A percentile compares a stretch with the other conserved stretches of the same genome.
phyloP scores from a whole-genome alignment of 768 basidiomycete species.

The Postia placenta region DNA sequence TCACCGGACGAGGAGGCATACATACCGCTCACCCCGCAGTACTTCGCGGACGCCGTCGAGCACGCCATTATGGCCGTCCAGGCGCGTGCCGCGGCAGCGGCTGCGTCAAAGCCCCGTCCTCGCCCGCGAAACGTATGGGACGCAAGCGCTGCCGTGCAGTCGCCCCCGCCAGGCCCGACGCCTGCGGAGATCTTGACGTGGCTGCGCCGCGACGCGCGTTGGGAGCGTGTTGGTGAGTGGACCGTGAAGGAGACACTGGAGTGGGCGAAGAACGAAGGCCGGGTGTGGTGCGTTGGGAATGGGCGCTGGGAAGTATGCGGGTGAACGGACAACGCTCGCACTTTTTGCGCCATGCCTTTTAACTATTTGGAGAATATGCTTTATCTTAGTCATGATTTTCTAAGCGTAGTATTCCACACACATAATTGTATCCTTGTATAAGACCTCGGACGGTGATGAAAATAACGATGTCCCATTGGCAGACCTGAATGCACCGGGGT shows the following conservation, averaged over 20 bases:
- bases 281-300: constrained; percentile 28
- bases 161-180: constrained; percentile 23
- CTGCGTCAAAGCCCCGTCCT: constrained; percentile 9
- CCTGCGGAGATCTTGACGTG: constrained; percentile 41
- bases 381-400: no score
- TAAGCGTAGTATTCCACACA: no score
- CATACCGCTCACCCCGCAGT: constrained; percentile 47
- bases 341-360: no score
- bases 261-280: constrained; percentile 31
- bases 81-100: constrained; percentile 8
- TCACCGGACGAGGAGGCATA: constrained; percentile 58
- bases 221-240: constrained; percentile 62
- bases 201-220: constrained; percentile 53
- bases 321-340: no score
- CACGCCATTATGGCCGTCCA: constrained; percentile 36
- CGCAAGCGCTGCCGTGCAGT: constrained; percentile 3
- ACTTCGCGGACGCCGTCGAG: constrained; percentile 44
- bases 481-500: no score
- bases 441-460: no score
- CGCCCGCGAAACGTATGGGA: constrained; percentile 1
- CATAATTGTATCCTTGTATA: no score
- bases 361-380: no score
- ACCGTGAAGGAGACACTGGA: constrained; percentile 55
- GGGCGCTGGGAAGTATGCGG: constrained; percentile 29
- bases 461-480: no score